Conservation (phyloP, 495 filamentous ascomycete genomes). For the Physcia stellaris region DNA sequence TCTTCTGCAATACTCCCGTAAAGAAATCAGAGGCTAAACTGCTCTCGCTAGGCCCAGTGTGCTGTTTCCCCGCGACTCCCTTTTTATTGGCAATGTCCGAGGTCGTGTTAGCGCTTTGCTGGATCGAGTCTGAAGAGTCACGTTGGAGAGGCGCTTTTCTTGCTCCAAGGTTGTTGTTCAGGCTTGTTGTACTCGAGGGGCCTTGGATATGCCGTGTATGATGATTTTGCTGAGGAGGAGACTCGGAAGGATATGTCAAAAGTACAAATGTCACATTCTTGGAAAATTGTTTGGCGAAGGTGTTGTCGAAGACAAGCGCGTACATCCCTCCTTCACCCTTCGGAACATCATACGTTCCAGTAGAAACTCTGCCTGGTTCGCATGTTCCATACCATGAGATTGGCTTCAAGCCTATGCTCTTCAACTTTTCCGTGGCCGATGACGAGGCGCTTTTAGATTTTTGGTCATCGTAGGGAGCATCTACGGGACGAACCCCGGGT, state of each 20-base stretch:
- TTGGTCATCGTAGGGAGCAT: slow-evolving; percentile 27
- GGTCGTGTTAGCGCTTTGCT: slow-evolving; percentile 2
- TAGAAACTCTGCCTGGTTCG: slow-evolving; percentile 89
- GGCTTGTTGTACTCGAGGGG: slow-evolving; percentile 4
- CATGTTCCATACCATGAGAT: slow-evolving; percentile 89
- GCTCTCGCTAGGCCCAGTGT: not conserved
- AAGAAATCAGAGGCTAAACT: slow-evolving; percentile 39
- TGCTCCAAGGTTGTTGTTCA: slow-evolving; percentile 8
- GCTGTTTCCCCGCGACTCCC: not conserved
- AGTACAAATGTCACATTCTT: slow-evolving; percentile 92
- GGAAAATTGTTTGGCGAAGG: slow-evolving; percentile 87
- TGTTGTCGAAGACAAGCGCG: slow-evolving; percentile 95
- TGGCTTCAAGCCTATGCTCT: slow-evolving; percentile 68
- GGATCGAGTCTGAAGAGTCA: slow-evolving; percentile 13
- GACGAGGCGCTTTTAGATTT: slow-evolving; percentile 35
- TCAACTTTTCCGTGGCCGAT: slow-evolving; percentile 67
- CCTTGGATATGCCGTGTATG: slow-evolving; percentile 39
- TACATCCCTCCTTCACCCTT: slow-evolving; percentile 75
- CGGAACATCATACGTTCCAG: slow-evolving; percentile 73
- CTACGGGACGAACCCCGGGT: slow-evolving; percentile 24
- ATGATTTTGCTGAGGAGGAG: slow-evolving; percentile 67
- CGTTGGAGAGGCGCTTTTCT: slow-evolving; percentile 4
- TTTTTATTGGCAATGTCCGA: slow-evolving; percentile 1
- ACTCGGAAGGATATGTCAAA: slow-evolving; percentile 76
- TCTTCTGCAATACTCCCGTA: slow-evolving; percentile 73